A percentile compares a stretch with the other conserved stretches of the same genome.
These are phyloP conservation scores for Eimeria praecox DNA, from an alignment of 169 alveolate species.

Conservation along the genomic window DNA sequence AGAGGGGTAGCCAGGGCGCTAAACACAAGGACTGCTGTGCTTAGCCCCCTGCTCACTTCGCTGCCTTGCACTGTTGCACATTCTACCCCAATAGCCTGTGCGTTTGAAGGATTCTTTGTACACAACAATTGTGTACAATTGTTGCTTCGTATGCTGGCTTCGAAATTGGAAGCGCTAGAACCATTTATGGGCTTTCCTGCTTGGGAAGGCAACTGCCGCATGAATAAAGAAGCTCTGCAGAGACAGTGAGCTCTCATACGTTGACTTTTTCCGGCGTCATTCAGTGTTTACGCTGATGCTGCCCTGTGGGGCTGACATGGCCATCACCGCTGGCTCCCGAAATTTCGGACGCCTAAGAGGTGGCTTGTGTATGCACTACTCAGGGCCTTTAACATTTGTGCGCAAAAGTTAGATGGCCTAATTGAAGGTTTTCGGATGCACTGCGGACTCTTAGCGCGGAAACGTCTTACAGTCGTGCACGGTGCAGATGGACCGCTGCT, in stretches of 20 bases:
- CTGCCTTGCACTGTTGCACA: neutral
- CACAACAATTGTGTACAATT: neutral
- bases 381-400: neutral
- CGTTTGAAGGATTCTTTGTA: neutral
- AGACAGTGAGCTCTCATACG: neutral
- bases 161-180: neutral
- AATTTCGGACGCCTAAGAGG: neutral
- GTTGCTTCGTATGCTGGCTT: neutral
- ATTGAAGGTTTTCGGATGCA: neutral
- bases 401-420: neutral
- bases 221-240: neutral
- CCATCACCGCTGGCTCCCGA: constrained; percentile 18
- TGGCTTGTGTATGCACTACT: neutral
- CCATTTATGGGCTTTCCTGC: neutral
- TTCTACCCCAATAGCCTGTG: neutral
- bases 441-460: neutral
- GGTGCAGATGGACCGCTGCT: constrained; percentile 15
- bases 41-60: neutral
- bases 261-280: neutral
- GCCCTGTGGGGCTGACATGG: constrained; percentile 69
- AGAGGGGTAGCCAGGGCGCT: no score
- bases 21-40: neutral
- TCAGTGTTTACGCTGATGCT: neutral
- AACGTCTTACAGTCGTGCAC: neutral
- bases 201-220: neutral